A percentile compares a stretch with the other conserved stretches of the same genome.
Conservation (phyloP, 768 basidiomycete species). For the Rhodotorula sphaerocarpa region DNA sequence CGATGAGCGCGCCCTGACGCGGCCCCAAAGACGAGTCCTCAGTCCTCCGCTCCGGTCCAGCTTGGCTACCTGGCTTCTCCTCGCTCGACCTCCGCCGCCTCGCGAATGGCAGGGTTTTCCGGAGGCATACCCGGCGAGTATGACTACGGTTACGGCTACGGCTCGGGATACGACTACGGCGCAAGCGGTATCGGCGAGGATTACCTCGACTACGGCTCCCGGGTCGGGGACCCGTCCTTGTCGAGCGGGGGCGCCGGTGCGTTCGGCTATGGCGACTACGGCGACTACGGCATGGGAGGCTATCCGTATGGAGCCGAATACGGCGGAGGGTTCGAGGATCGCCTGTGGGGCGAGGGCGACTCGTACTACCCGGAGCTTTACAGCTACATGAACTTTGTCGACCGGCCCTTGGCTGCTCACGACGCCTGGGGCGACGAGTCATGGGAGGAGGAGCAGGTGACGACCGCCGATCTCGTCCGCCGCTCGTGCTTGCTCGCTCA, state of each 20-base stretch:
- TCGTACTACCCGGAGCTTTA: background rate
- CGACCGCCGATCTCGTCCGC: too few species aligned
- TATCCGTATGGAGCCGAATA: background rate
- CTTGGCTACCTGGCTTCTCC: too few species aligned
- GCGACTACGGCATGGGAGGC: background rate
- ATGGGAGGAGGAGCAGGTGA: conserved; percentile 12
- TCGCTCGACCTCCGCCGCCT: too few species aligned
- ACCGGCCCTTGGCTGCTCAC: background rate
- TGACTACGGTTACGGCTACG: background rate
- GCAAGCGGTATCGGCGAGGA: background rate
- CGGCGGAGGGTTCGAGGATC: background rate
- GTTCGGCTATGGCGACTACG: background rate
- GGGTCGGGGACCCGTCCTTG: background rate
- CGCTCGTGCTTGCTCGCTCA: background rate
- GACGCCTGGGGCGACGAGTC: conserved; percentile 9
- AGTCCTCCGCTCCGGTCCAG: too few species aligned
- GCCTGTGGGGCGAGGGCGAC: background rate
- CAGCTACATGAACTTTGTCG: conserved; percentile 5
- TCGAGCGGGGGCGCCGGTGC: too few species aligned
- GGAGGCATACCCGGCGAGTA: too few species aligned
- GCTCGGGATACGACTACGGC: background rate
- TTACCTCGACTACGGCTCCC: background rate
- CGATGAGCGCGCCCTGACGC: too few species aligned
- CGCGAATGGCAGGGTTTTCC: too few species aligned
- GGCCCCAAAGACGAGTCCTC: too few species aligned